A percentile compares a stretch with the other conserved stretches of the same genome.
Evolutionary conservation across 2,329 filamentous ascomycete species (phyloP).

Genomic region (Epichloe gansuensis): DNA sequence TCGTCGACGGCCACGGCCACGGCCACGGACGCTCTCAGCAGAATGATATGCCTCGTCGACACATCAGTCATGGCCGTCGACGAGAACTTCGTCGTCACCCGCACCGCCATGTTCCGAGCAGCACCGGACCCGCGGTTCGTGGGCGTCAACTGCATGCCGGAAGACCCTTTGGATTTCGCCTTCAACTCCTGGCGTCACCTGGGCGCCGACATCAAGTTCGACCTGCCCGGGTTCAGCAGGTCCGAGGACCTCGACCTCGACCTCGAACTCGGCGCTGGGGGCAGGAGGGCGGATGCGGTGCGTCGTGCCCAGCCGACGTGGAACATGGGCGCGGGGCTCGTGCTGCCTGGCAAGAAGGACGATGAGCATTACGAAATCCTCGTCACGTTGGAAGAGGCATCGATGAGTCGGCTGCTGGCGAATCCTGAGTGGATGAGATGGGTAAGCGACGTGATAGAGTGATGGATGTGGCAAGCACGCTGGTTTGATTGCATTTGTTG

Average conservation of each 20-base stretch:
- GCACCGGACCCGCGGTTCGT: slow-evolving; percentile 26
- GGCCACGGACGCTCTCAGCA: slow-evolving; percentile 13
- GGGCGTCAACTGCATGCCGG: slow-evolving; percentile 27
- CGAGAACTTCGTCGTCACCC: slow-evolving; percentile 25
- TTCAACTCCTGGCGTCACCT: slow-evolving; percentile 34
- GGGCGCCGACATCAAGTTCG: slow-evolving; percentile 28
- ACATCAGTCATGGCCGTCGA: slow-evolving; percentile 19
- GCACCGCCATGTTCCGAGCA: slow-evolving; percentile 24
- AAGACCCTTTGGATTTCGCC: slow-evolving; percentile 25
- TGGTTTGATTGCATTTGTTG: too few relatives aligned
- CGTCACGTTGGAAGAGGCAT: slow-evolving; percentile 17
- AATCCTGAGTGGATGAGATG: slow-evolving; percentile 17
- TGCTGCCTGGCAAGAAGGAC: slow-evolving; percentile 17
- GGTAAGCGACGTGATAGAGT: slow-evolving; percentile 11
- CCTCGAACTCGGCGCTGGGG: not conserved
- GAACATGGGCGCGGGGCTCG: slow-evolving; percentile 19
- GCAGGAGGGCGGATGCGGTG: slow-evolving; percentile 16
- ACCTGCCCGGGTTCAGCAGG: slow-evolving; percentile 14
- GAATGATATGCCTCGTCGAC: slow-evolving; percentile 18
- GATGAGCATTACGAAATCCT: slow-evolving; percentile 17
- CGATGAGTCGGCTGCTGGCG: slow-evolving; percentile 17
- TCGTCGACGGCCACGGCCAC: not conserved
- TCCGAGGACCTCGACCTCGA: not conserved
- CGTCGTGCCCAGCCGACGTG: slow-evolving; percentile 17
- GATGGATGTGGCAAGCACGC: not conserved